Conservation (phyloP, 371 early-diverging fungal species). For the Mortierella sp. region DNA sequence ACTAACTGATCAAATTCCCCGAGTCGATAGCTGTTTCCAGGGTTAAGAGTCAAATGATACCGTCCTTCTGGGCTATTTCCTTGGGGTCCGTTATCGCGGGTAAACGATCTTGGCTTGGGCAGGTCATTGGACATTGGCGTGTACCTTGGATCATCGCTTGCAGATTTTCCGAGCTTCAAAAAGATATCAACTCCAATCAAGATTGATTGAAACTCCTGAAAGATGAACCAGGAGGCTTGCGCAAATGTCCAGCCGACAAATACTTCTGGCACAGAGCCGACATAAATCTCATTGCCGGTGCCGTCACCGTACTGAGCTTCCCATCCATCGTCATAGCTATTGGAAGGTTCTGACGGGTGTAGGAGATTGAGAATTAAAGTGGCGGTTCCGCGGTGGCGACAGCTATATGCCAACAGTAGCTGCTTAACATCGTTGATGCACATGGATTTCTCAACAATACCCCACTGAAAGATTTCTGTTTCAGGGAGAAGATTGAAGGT, state of each 20-base stretch:
- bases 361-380: slow-evolving; percentile 80
- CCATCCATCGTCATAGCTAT: slow-evolving; percentile 78
- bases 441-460: slow-evolving; percentile 72
- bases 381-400: slow-evolving; percentile 75
- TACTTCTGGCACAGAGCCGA: slow-evolving; percentile 62
- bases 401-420: slow-evolving; percentile 75
- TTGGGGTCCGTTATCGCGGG: not conserved
- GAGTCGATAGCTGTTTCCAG: slow-evolving; percentile 71
- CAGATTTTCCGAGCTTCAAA: slow-evolving; percentile 2
- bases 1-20: slow-evolving; percentile 67
- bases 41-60: slow-evolving; percentile 73
- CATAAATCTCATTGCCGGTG: slow-evolving; percentile 78
- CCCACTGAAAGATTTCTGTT: slow-evolving; percentile 75
- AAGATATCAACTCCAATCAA: slow-evolving; percentile 72
- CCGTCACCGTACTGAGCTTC: slow-evolving; percentile 85
- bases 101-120: not conserved
- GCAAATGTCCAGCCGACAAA: slow-evolving; percentile 73
- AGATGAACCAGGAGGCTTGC: slow-evolving; percentile 72
- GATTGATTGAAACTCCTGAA: slow-evolving; percentile 78
- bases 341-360: slow-evolving; percentile 69
- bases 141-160: not conserved
- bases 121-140: not conserved
- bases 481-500: slow-evolving; percentile 78
- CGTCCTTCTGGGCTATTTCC: slow-evolving; percentile 13
- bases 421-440: slow-evolving; percentile 83